These are phyloP conservation scores for Pythium oligandrum DNA, from an alignment of 352 stramenopile genomes.

Conservation along the genomic window DNA sequence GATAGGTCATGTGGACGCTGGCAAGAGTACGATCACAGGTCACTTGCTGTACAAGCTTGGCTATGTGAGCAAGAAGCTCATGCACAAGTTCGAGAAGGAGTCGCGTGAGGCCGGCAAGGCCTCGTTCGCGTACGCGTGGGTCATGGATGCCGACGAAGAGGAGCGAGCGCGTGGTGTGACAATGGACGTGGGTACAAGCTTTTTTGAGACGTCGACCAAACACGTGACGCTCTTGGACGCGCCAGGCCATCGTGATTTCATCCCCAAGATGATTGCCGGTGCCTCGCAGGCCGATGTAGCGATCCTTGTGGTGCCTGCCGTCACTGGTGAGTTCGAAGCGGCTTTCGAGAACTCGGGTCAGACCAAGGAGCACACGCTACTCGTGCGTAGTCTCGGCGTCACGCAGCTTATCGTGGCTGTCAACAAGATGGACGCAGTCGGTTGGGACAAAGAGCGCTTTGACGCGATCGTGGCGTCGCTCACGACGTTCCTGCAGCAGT, in stretches of 20 bases:
- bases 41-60: constrained; percentile 91
- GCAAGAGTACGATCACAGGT: constrained; percentile 97
- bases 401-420: constrained; percentile 94
- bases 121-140: constrained; percentile 95
- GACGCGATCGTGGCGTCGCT: constrained; percentile 72
- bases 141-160: constrained; percentile 88
- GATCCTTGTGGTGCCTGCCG: constrained; percentile 93
- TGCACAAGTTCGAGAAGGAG: constrained; percentile 92
- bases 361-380: constrained; percentile 96
- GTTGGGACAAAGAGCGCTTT: constrained; percentile 79
- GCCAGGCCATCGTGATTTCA: constrained; percentile 96
- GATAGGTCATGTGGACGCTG: constrained; percentile 96
- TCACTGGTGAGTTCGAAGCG: constrained; percentile 93
- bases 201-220: constrained; percentile 86
- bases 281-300: constrained; percentile 90
- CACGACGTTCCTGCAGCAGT: constrained; percentile 63
- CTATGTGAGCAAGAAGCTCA: constrained; percentile 81
- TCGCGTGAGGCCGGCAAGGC: constrained; percentile 90
- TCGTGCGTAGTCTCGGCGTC: constrained; percentile 92
- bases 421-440: constrained; percentile 97
- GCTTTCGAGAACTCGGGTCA: constrained; percentile 94
- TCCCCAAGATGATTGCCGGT: constrained; percentile 97
- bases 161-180: constrained; percentile 95
- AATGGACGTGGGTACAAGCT: constrained; percentile 95
- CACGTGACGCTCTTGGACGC: constrained; percentile 95